Conservation (phyloP, 805 yeast genomes). For the Pichia deserticola region DNA sequence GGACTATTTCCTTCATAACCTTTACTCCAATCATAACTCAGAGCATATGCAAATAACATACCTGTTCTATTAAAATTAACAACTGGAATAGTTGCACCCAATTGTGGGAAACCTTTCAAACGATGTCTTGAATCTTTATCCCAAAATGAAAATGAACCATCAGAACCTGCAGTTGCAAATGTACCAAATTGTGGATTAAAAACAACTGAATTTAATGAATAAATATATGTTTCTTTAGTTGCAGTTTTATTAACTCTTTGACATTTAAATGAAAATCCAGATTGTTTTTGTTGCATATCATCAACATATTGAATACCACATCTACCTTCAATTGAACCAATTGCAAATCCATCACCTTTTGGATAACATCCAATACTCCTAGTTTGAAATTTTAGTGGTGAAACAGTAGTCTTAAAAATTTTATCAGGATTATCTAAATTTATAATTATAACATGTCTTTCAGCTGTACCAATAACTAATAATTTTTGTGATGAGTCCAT, state of each 20-base stretch:
- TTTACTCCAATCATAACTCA: slow-evolving; percentile 93
- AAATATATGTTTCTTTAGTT: slow-evolving; percentile 57
- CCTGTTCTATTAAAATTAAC: slow-evolving; percentile 81
- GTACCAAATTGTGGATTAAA: slow-evolving; percentile 92
- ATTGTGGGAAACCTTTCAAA: slow-evolving; percentile 67
- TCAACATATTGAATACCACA: slow-evolving; percentile 92
- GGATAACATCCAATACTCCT: slow-evolving; percentile 77
- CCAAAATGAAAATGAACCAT: slow-evolving; percentile 93
- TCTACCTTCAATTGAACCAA: slow-evolving; percentile 92
- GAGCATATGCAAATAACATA: slow-evolving; percentile 78
- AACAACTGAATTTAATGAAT: slow-evolving; percentile 68
- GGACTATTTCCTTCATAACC: slow-evolving; percentile 75
- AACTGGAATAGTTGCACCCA: slow-evolving; percentile 62
- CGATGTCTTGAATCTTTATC: slow-evolving; percentile 89
- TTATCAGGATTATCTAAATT: slow-evolving; percentile 78
- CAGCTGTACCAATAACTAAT: slow-evolving; percentile 92
- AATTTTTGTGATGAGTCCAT: slow-evolving; percentile 80
- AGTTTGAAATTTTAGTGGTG: slow-evolving; percentile 88
- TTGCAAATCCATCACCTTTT: slow-evolving; percentile 87
- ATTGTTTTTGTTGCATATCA: slow-evolving; percentile 62
- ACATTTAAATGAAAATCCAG: slow-evolving; percentile 88
- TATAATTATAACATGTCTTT: slow-evolving; percentile 68
- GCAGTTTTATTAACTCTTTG: slow-evolving; percentile 66
- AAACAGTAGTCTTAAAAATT: slow-evolving; percentile 62
- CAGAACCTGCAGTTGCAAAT: slow-evolving; percentile 89